A percentile compares a stretch with the other conserved stretches of the same genome.
Conservation (phyloP, 805 yeast genomes). For the Tetrapisispora iriomotensis region DNA sequence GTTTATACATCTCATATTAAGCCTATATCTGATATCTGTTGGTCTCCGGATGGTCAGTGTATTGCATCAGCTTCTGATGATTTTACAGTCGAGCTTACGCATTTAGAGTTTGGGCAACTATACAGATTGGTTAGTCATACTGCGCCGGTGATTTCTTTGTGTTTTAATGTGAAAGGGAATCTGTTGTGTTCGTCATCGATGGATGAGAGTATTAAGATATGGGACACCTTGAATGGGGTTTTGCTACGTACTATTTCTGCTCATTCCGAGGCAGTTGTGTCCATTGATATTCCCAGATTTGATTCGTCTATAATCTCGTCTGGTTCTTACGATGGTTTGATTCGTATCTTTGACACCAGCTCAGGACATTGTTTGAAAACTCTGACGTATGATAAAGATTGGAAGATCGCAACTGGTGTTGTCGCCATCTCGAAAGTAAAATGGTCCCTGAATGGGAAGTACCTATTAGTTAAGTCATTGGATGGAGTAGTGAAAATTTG, state of each 20-base stretch:
- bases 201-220: slow-evolving; percentile 82
- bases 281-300: slow-evolving; percentile 64
- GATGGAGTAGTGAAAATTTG: slow-evolving; percentile 75
- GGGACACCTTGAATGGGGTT: slow-evolving; percentile 67
- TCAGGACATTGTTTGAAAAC: slow-evolving; percentile 91
- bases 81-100: slow-evolving; percentile 66
- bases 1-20: slow-evolving; percentile 33
- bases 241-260: slow-evolving; percentile 77
- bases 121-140: slow-evolving; percentile 65
- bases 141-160: slow-evolving; percentile 66
- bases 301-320: slow-evolving; percentile 71
- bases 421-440: slow-evolving; percentile 64
- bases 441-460: slow-evolving; percentile 74
- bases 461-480: slow-evolving; percentile 63
- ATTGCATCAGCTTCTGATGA: slow-evolving; percentile 86
- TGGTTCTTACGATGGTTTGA: slow-evolving; percentile 85
- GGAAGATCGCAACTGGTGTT: slow-evolving; percentile 45
- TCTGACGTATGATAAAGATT: slow-evolving; percentile 66
- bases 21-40: slow-evolving; percentile 68
- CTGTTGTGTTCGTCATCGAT: slow-evolving; percentile 72
- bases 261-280: slow-evolving; percentile 82
- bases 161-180: slow-evolving; percentile 66
- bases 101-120: slow-evolving; percentile 36
- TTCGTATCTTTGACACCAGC: slow-evolving; percentile 76
- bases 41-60: slow-evolving; percentile 64